These are phyloP conservation scores for Fusarium verticillioides DNA, from an alignment of 2,329 filamentous ascomycete genomes.

Conservation along the genomic window DNA sequence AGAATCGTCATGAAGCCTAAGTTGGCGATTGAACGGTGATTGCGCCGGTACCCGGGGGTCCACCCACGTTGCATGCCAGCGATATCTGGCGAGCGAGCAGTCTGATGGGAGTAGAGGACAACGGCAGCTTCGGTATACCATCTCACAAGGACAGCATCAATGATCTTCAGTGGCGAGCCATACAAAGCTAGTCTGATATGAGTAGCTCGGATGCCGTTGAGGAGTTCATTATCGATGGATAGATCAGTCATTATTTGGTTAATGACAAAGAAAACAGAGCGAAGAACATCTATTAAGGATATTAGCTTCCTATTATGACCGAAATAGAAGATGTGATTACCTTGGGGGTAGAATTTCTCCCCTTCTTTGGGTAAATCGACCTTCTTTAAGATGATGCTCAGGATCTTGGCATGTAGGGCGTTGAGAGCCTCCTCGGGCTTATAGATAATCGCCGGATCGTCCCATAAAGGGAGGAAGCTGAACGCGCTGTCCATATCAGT, in stretches of 20 bases:
- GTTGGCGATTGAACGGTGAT: slow-evolving; percentile 25
- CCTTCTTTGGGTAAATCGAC: not conserved
- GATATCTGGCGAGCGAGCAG: not conserved
- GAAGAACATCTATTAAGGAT: not conserved
- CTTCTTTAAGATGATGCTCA: not conserved
- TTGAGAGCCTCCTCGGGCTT: slow-evolving; percentile 17
- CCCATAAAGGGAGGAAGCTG: slow-evolving; percentile 41
- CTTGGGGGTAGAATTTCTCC: not conserved
- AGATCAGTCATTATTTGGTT: not conserved
- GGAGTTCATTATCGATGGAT: slow-evolving; percentile 3
- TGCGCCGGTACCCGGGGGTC: not conserved
- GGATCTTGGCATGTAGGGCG: slow-evolving; percentile 3
- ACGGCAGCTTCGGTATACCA: slow-evolving; percentile 7
- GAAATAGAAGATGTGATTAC: not conserved
- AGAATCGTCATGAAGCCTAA: slow-evolving; percentile 44
- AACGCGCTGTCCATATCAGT: slow-evolving; percentile 39
- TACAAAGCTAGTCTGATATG: not conserved
- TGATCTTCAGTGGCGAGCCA: not conserved
- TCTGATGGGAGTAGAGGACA: not conserved
- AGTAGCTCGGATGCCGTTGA: slow-evolving; percentile 1
- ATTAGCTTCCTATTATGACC: not conserved
- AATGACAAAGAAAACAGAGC: not conserved
- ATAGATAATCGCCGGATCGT: slow-evolving; percentile 18
- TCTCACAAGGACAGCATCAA: slow-evolving; percentile 3
- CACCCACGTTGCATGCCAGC: not conserved